Evolutionary conservation across 257 asterid genomes (phyloP), one percentile per base, ranked within the genome.

Genomic region (Eustoma russellianum): DNA sequence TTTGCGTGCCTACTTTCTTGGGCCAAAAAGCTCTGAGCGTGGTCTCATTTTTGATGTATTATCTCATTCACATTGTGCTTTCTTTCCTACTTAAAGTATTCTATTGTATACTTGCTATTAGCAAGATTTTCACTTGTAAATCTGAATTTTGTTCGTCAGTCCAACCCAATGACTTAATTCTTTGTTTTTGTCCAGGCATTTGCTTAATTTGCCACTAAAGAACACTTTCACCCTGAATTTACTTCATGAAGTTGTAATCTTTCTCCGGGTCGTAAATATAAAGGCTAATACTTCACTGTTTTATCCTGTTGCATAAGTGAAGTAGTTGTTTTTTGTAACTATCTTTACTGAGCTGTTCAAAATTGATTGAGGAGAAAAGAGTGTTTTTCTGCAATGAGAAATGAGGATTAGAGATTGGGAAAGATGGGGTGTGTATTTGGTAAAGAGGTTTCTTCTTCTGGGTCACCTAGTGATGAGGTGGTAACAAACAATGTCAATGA

Each of bases 351-450:
- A 7, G 48, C 38, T 46, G 56, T 57, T 58, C 59, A 60, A 46
- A 69, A 64, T 61, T 62, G 53, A 72, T 53, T 67, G 72, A 85
- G 69, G 82, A 62, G 50, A 35, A 60, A 52, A 57, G 62, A 40
- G 53, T 66, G 53, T 58, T 64, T 64, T 49, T 72, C 64, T 68
- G 74, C 41, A 67, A 68, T 85, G 92, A 80, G 89, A 78, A 66
- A 85, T 80, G 89, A 82, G 80, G 67, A 66, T 62, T 82, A 60
- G 77, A 66, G 69, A 77, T 72, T n/a, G 50, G 72, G 80, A 66
- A 59, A 74, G 65, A 88, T 88, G 97, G 97, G 97, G 60, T 88
- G 95, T 75, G 95, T 77, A 11, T 88, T 88, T 63, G 92, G 86
- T 58, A 88, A 73, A 77, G 89, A 79, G 79, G 73, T 64, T 70